Evolutionary conservation across 2,329 filamentous ascomycete genomes (phyloP), one percentile per base, ranked within the genome.

Genomic region (Pseudocercospora cruenta): DNA sequence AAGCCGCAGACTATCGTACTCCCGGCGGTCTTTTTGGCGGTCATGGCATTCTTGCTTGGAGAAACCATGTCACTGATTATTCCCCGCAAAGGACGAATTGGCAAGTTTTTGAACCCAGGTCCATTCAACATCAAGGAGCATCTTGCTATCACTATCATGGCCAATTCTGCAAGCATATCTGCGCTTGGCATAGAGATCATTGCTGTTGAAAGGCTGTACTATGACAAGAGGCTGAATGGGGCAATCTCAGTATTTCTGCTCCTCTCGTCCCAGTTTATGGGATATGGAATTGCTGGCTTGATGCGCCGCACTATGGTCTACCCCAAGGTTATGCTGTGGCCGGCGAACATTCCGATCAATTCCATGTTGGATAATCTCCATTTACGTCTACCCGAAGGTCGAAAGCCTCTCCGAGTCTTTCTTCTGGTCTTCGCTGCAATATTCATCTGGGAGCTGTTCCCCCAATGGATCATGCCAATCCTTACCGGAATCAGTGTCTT

Each of bases 51-150:
- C 54, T 12, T 58, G 54, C 54, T 58, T 9, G 54, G 54, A 33
- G 54, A 58, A 24, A 31, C 16, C n/a, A 58, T 58, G 54, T 58
- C 54, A 14, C n/a, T 36, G 16, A 36, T 4, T 6, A 58, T 58
- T 5, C 54, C 54, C 9, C 54, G 26, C 1, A 58, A 58, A 36
- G 54, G 54, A 58, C 2, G 54, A 14, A 58, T 58, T 39, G 54
- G 54, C 54, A 58, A 14, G 16, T 58, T 58, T n/a, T 78, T 88
- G 36, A 83, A 83, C 82, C 76, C 86, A 0, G 85, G 85, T 19
- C 84, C 82, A 21, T 88, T 88, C 78, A 88, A 87, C 76, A 84
- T 83, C 75, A 88, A 88, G 78, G 86, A 88, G 73, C 86, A 88
- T 72, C 84, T 87, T 59, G 78, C 88, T 45, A 87, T 88, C 70